Percentiles rank a stretch among this genome's conserved stretches.
Conservation (phyloP, 345 rosid genomes). For the Syzygium aqueum region DNA sequence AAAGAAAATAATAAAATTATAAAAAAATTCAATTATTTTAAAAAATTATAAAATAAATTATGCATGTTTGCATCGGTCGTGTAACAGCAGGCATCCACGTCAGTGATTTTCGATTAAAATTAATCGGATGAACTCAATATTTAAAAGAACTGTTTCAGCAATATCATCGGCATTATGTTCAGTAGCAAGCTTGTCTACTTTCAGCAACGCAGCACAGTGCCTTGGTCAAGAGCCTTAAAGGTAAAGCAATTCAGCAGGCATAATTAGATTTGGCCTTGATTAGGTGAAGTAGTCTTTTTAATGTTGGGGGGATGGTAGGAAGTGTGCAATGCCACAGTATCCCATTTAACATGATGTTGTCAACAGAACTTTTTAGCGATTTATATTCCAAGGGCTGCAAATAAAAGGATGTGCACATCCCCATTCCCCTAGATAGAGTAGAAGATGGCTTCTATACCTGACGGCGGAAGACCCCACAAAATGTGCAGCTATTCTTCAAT, state of each 20-base stretch:
- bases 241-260: neutral
- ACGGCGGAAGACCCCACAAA: slow-evolving; percentile 92
- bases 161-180: slow-evolving; percentile 98
- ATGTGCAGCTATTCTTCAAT: slow-evolving; percentile 88
- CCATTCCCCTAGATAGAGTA: neutral
- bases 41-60: no score
- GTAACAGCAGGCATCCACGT: no score
- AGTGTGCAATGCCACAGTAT: neutral
- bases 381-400: neutral
- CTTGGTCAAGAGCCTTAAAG: slow-evolving; percentile 87
- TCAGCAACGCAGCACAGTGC: slow-evolving; percentile 71
- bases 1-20: no score
- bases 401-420: neutral
- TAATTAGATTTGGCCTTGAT: neutral
- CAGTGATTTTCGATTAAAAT: no score
- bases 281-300: neutral
- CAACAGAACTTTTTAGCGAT: neutral
- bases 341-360: neutral
- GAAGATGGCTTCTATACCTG: slow-evolving; percentile 37
- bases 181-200: slow-evolving; percentile 86
- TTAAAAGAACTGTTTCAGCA: slow-evolving; percentile 88
- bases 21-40: no score
- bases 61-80: no score
- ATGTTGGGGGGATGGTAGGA: neutral
- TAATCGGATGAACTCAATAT: no score